A percentile compares a stretch with the other conserved stretches of the same genome.
phyloP scores from a whole-genome alignment of 2,329 filamentous ascomycete genomes.

The Camillea tinctor region DNA sequence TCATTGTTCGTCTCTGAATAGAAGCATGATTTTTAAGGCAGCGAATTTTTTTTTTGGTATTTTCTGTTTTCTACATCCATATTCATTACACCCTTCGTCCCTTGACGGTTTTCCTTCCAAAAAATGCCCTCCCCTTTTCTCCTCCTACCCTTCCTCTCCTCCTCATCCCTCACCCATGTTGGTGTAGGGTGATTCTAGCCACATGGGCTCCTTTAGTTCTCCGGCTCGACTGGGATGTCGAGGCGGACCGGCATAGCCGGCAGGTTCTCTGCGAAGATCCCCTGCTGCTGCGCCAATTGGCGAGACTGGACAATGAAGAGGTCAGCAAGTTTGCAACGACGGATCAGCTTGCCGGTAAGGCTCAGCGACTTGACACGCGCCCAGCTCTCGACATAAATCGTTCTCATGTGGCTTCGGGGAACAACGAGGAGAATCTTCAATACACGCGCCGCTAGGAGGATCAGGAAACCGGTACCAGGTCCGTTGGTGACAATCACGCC shows the following conservation, averaged over 20 bases:
- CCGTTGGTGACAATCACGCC: slow-evolving; percentile 84
- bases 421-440: slow-evolving; percentile 47
- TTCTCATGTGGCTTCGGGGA: slow-evolving; percentile 59
- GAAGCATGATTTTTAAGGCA: no score
- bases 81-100: no score
- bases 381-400: slow-evolving; percentile 91
- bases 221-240: background rate
- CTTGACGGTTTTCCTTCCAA: no score
- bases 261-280: slow-evolving; percentile 13
- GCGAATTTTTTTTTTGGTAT: no score
- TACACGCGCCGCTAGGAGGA: slow-evolving; percentile 52
- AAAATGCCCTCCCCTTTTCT: background rate
- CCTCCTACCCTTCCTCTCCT: background rate
- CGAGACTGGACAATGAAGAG: slow-evolving; percentile 17
- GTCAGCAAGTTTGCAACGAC: slow-evolving; percentile 17
- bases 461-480: slow-evolving; percentile 80
- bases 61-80: no score
- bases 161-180: background rate
- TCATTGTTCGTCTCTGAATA: no score
- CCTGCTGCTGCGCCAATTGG: background rate
- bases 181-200: background rate
- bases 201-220: background rate
- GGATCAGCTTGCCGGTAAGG: slow-evolving; percentile 75
- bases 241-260: slow-evolving; percentile 13
- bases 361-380: slow-evolving; percentile 81